A percentile compares a stretch with the other conserved stretches of the same genome.
Evolutionary conservation across 169 alveolate genomes (phyloP).

Genomic region (Amoebophrya sp.): DNA sequence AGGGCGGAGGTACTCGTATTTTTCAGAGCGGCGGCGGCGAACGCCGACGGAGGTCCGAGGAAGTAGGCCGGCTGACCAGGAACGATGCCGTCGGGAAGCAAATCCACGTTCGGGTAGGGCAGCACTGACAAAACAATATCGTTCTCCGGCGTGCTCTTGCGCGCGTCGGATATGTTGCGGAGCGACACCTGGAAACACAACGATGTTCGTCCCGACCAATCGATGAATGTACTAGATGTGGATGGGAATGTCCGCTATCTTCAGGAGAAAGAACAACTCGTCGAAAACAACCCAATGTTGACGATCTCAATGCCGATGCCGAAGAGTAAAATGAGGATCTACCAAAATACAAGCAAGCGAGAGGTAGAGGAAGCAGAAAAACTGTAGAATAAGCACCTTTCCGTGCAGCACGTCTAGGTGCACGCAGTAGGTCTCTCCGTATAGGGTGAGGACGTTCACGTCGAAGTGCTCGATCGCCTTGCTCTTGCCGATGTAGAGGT

Average conservation of each 20-base stretch:
- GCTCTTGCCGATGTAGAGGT: constrained; percentile 8
- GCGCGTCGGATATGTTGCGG: constrained; percentile 23
- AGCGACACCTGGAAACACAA: constrained; percentile 23
- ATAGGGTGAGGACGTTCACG: constrained; percentile 15
- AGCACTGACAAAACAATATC: constrained; percentile 25
- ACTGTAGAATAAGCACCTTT: neutral
- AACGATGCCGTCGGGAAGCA: neutral
- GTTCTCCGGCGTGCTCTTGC: constrained; percentile 28
- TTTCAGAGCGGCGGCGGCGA: no score
- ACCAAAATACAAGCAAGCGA: no score
- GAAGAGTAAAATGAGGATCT: no score
- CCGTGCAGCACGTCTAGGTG: constrained; percentile 24
- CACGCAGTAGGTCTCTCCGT: constrained; percentile 28
- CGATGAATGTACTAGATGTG: no score
- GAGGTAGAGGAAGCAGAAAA: no score
- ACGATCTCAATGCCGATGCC: no score
- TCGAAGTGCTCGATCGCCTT: constrained; percentile 23
- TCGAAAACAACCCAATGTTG: no score
- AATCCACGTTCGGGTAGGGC: neutral
- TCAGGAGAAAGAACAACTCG: no score
- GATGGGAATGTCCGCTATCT: no score
- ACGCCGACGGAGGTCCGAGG: no score
- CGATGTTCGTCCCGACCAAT: no score
- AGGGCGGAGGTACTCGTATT: no score
- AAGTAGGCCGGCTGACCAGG: neutral